phyloP scores from a whole-genome alignment of 2,329 filamentous ascomycete genomes.

The Fusarium pilosicola region DNA sequence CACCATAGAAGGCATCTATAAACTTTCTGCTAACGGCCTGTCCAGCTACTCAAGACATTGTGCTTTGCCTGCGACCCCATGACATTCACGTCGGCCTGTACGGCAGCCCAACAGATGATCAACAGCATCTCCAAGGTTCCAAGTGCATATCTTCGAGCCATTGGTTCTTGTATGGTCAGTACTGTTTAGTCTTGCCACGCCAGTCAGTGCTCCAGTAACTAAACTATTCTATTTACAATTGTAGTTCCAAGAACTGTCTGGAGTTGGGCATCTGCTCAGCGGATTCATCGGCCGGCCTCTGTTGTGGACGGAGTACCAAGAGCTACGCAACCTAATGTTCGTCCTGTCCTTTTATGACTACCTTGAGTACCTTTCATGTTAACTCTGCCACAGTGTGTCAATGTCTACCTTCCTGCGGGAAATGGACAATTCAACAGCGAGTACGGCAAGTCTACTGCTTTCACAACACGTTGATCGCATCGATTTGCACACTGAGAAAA shows the following conservation, averaged over 20 bases:
- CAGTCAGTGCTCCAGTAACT: background rate
- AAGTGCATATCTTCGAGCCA: background rate
- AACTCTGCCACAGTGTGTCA: background rate
- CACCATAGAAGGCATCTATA: fast-evolving
- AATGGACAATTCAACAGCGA: background rate
- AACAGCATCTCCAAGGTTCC: background rate
- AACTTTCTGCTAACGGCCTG: background rate
- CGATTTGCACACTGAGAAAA: background rate
- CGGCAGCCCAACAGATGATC: background rate
- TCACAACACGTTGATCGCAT: background rate
- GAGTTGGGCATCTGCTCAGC: background rate
- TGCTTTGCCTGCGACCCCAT: background rate
- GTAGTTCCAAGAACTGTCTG: background rate
- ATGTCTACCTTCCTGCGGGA: background rate
- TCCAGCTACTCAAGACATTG: background rate
- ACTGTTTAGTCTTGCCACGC: background rate
- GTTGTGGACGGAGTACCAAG: background rate
- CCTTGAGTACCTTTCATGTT: background rate
- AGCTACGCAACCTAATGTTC: background rate
- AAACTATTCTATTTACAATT: background rate
- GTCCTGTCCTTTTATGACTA: background rate
- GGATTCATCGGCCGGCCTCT: background rate
- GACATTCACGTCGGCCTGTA: background rate
- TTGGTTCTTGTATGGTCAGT: background rate
- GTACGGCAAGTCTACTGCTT: background rate